Base-by-base conservation (phyloP, 768 basidiomycete genomes). In the Boletus sp. region DNA sequence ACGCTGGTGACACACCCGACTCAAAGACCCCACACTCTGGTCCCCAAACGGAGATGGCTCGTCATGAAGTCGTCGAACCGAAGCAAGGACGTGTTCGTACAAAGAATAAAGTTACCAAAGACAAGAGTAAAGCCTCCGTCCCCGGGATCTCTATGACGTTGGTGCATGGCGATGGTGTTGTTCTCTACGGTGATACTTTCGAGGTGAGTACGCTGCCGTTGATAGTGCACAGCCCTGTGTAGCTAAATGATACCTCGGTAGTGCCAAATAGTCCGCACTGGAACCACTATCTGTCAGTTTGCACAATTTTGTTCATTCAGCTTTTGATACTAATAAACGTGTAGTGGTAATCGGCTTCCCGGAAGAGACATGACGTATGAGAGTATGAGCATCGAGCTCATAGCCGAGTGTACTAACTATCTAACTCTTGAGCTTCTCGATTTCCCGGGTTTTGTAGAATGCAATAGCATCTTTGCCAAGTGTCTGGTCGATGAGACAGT, bases 161-260 rank as follows among this genome's bases (percentile, higher is more conserved):
- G 37, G 68, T 74, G 8, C 75, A 77, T 51, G 75, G 76, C 0
- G 75, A 77, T 61, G 63, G 69, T 47, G 57, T 72, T 2, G 43
- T 77, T 37, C 63, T 77, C 7, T 58, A 8, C 3, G 75, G 76
- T 10, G 75, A 72, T 48, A 72, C 71, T 41, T 76, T 74, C 50
- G 73, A 77, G 66, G 75, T 75, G 63, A 72, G 56, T n/a, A 34
- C 35, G 15, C 47, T 32, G 14, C 25, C 3, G n/a, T 44, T 7
- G 19, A 34, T 47, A 17, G 2, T n/a, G 41, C 25, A 4, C 33
- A 13, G 15, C 35, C 13, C 3, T 10, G 17, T 41, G 44, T 51
- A 27, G 33, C 44, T 61, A 54, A 51, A 55, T 37, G 34, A 42
- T 48, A 27, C 37, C 29, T 35, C 21, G 52, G 4, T 40, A 71